Evolutionary conservation across 805 yeast species (phyloP), one percentile per base, ranked within the genome.

Genomic region (Deakozyma indianensis): DNA sequence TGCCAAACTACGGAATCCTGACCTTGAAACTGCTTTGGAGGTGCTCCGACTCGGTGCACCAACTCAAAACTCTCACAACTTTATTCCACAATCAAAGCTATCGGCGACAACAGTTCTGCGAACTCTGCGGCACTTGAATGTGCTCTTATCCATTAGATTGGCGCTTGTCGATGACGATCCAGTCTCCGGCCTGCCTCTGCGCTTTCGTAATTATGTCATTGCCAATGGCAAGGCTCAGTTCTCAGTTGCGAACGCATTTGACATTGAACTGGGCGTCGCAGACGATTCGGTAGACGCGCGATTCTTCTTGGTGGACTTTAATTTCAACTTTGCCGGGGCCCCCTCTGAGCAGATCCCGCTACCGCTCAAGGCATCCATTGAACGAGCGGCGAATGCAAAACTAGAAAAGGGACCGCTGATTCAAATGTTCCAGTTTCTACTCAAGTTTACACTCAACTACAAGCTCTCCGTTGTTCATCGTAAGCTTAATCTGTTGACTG

Each of bases 1-100:
- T 23, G 97, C 98, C 0, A 88, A 94, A 56, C 65, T 90, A 45
- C 95, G 96, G 3, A 85, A 86, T 60, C 92, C 95, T 0, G 99
- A 92, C 62, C 61, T 92, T 20, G 72, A 78, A 22, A 88, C 97
- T 0, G 85, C 95, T 1, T 65, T 90, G 52, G 94, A 90, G 57
- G 95, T 92, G 0, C 67, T 88, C 45, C 74, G 78, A 35, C 69
- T 74, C 35, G 94, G 95, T 2, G 67, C 81, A 50, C 95, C 96
- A 1, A 77, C 74, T 32, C 68, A 83, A 35, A 79, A 86, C 2
- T 69, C 81, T 0, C 78, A 81, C 57, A 73, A 72, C 51, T 74
- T 77, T 50, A 62, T 80, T 3, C 68, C 73, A 15, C 62, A 65
- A 11, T 60, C 67, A 29, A 68, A 67, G 3, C 65, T 90, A 3